Conservation (phyloP, 768 basidiomycete genomes). For the Cystofilobasidium capitatum region DNA sequence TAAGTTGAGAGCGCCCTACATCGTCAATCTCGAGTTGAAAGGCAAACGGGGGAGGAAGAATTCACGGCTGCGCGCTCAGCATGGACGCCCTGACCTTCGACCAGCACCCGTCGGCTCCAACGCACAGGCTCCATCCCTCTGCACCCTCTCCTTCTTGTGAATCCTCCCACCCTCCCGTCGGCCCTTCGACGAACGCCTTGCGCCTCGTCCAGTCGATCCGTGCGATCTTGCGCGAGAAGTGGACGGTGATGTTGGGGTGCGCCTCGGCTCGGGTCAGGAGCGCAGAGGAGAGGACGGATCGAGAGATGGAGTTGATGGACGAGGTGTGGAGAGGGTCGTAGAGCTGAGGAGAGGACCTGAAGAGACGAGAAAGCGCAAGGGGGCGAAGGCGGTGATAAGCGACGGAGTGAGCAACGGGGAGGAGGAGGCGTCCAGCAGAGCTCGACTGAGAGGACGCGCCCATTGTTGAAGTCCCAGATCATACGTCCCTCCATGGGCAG, state of each 20-base stretch:
- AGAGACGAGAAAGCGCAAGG: background rate
- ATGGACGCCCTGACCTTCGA: constrained; percentile 82
- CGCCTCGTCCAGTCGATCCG: constrained; percentile 14
- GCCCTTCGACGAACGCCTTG: constrained; percentile 9
- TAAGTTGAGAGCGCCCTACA: constrained; percentile 16
- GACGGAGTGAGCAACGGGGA: constrained; percentile 37
- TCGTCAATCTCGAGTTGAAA: background rate
- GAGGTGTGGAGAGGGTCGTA: constrained; percentile 26
- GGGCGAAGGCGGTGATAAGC: background rate
- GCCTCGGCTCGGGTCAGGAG: constrained; percentile 38
- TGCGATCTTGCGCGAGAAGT: constrained; percentile 43
- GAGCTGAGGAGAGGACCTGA: constrained; percentile 47
- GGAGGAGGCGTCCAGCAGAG: constrained; percentile 37
- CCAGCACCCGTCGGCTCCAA: constrained; percentile 92
- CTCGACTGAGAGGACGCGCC: constrained; percentile 6
- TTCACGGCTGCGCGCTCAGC: constrained; percentile 84
- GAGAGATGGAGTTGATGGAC: constrained; percentile 26
- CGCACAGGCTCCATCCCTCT: constrained; percentile 40
- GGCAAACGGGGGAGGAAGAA: constrained; percentile 25
- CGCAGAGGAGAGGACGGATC: constrained; percentile 17
- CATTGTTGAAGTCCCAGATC: constrained; percentile 25
- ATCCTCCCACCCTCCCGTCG: constrained; percentile 20
- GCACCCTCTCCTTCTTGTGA: constrained; percentile 27
- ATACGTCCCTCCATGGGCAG: constrained; percentile 25
- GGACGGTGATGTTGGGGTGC: constrained; percentile 49